Evolutionary conservation across 805 yeast species (phyloP), one percentile per base, ranked within the genome.

Genomic region (Pichia thaimueangensis): DNA sequence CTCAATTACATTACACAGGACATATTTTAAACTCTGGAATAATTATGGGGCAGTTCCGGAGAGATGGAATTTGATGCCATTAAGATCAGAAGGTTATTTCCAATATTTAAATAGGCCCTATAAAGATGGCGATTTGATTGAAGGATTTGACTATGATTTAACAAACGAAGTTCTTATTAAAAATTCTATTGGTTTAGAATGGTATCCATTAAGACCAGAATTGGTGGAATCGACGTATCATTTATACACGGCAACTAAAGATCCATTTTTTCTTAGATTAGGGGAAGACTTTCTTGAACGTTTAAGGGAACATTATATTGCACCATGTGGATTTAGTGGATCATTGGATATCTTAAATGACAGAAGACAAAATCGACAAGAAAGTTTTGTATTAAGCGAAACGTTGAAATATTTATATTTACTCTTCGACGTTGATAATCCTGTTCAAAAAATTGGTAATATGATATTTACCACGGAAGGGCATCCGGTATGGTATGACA

Each of bases 131-230:
- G 52, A 53, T 35, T 20, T 48, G 2, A 44, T 58, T 8, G 41
- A 43, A 11, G 57, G 59, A 1, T 45, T 57, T 21, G 43, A 52
- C 24, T 10, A 30, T 3, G 53, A 51, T 11, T 45, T 48, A 17
- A 59, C 63, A 1, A 46, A 56, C 20, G 55, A 56, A 23, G 35
- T 53, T 2, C 32, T 58, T 12, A 48, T 60, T 19, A 48, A 51
- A 6, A 65, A 64, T 33, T 65, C 75, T 1, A 62, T 84, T 3
- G 66, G 75, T 0, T 63, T 87, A 27, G 94, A 86, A 56, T 89
- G 96, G 96, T 89, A 86, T 55, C 96, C 96, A 2, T 66, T 89
- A 34, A 67, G 97, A 42, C 97, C 97, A 0, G 97, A 89, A 57
- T 86, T 88, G 51, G 73, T 86, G 33, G 97, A 89, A 58, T 84